Evolutionary conservation across 345 rosid genomes (phyloP).

Genomic region (Syzygium aqueum): DNA sequence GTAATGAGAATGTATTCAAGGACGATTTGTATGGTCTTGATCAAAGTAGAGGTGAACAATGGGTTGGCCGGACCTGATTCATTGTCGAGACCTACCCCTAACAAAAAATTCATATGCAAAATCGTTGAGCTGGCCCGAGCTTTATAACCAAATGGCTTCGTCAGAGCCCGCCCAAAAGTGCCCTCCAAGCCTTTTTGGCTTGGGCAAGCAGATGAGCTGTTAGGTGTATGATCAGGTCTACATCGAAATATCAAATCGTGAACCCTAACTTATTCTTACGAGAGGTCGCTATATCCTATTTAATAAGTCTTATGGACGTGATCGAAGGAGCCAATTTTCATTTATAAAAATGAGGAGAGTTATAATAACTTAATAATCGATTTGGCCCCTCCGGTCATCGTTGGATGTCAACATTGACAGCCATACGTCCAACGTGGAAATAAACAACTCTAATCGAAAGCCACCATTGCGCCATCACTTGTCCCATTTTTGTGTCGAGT

Average conservation of each 20-base stretch:
- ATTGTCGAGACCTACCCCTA: not conserved
- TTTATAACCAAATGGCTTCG: not conserved
- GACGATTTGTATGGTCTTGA: not conserved
- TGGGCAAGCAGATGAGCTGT: not conserved
- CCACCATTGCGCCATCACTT: not conserved
- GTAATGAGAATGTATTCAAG: not conserved
- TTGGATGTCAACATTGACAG: not conserved
- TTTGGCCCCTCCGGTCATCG: not conserved
- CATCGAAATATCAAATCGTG: not conserved
- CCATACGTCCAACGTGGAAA: not conserved
- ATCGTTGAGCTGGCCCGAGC: not conserved
- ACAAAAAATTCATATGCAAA: not conserved
- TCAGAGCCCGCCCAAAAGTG: not conserved
- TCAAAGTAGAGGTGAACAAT: not conserved
- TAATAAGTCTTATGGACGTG: not conserved
- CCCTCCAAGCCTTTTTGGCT: not conserved
- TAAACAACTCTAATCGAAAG: not conserved
- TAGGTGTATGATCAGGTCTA: not conserved
- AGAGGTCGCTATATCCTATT: not conserved
- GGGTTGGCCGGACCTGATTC: not conserved
- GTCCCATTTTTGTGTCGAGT: not conserved
- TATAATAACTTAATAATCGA: not conserved
- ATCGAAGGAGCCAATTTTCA: not conserved
- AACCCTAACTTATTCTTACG: not conserved
- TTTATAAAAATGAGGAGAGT: not conserved